Evolutionary conservation across 176 grass and related monocot species (phyloP), one percentile per base, ranked within the genome.

Genomic region (Cenchrus fungigraminus): DNA sequence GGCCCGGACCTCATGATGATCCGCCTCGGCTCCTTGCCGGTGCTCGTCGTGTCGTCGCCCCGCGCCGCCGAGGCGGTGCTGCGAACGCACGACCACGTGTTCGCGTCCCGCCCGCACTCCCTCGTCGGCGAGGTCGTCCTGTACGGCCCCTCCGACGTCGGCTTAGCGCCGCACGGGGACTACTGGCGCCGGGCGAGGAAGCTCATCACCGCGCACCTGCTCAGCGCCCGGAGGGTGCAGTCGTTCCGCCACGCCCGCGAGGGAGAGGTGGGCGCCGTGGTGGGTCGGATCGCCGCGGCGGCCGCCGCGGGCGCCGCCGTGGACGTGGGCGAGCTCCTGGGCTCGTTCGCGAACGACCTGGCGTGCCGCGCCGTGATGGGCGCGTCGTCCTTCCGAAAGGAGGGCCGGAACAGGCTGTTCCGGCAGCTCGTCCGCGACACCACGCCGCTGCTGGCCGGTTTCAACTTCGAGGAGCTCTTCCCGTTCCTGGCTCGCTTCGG

Each of bases 1-100:
- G 88, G 88, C 0, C 4, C 43, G 8, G 60, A 85, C 64, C 11
- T 89, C 82, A 85, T 89, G 87, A 28, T 80, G 44, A 79, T 92
- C 63, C 86, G 59, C 57, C 90, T 92, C 10, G 90, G 90, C 3
- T 47, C 78, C 53, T n/a, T 89, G 66, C 83, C 79, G 6, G 68
- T 44, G 0, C 37, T 89, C 3, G 15, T 92, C 59, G 79, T 84
- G 47, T 86, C 87, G 9, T 92, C 90, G 3, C 86, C 86, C 0
- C 29, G 76, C 28, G 60, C 74, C 28, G 86, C 86, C 55, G 47
- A 83, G 74, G 90, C 73, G 28, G 80, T 88, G 52, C 66, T 92
- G 14, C 87, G 44, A 37, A 79, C 74, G 50, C 86, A 89, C 86
- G 90, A 92, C 55, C 86, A 83, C 69, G 71, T 87, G 7, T 83